Conservation (phyloP, 176 grass and related monocot species). For the Echinochloa phyllopogon region DNA sequence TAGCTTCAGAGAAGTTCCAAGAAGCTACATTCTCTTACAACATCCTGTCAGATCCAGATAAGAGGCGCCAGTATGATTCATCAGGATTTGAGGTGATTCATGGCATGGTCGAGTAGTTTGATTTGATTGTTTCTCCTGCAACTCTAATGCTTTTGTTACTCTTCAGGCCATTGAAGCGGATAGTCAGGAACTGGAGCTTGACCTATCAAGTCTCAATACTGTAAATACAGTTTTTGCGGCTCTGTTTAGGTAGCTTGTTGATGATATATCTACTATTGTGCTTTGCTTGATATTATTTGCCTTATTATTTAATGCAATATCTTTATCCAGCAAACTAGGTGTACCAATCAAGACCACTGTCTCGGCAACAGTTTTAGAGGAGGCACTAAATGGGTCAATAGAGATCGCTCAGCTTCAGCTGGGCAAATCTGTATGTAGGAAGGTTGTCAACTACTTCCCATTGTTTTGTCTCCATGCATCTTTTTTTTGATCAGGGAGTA, state of each 20-base stretch:
- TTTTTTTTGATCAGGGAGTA: not conserved
- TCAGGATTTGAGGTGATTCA: constrained; percentile 88
- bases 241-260: constrained; percentile 81
- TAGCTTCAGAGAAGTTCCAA: constrained; percentile 88
- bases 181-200: constrained; percentile 93
- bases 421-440: constrained; percentile 65
- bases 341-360: constrained; percentile 98
- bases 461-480: constrained; percentile 38
- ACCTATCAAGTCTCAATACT: constrained; percentile 97
- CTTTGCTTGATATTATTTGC: constrained; percentile 35
- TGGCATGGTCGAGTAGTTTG: not conserved
- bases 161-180: constrained; percentile 88
- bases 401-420: constrained; percentile 70
- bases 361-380: constrained; percentile 95
- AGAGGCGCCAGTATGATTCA: constrained; percentile 82
- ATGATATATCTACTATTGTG: not conserved
- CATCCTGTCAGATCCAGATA: constrained; percentile 95
- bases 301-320: constrained; percentile 25
- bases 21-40: constrained; percentile 99
- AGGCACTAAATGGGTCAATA: constrained; percentile 79
- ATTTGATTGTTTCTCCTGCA: not conserved
- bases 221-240: constrained; percentile 99
- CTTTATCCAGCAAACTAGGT: constrained; percentile 84
- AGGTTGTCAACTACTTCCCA: constrained; percentile 55
- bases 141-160: constrained; percentile 30